Base-by-base conservation (phyloP, 2,329 filamentous ascomycete genomes). In the Apiospora marii region DNA sequence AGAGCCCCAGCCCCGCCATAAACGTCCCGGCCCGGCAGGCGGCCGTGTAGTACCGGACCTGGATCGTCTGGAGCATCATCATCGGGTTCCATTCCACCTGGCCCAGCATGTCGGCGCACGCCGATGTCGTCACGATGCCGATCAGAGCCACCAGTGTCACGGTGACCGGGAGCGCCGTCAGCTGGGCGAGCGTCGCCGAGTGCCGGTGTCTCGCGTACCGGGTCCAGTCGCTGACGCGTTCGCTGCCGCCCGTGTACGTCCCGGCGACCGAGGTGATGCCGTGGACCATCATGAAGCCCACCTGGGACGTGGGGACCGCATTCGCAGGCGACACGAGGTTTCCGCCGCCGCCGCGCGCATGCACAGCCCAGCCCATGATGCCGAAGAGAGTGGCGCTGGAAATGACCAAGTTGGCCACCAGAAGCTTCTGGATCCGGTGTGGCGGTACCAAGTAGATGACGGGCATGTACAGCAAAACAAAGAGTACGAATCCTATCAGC, bases 401-500 rank as follows among this genome's bases (percentile, higher is more conserved):
- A 13, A 72, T 67, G 19, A 69, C 69, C 34, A 73, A 44, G 70
- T 73, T 74, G 19, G 71, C 70, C 34, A 70, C 61, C 10, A 71
- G 53, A 58, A 72, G 71, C 41, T 46, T 72, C 37, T 74, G 72
- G 22, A 74, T 48, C n/a, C 49, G 72, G 34, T 74, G 70, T 24
- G 73, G 73, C 12, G 69, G 72, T 1, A 74, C 68, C 14, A 70
- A 72, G 64, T 73, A 74, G 64, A 74, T 71, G 49, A 73, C 46
- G n/a, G 73, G 73, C 16, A 74, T 58, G 69, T 73, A 74, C 24
- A 74, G 44, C 16, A 73, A 13, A 22, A 72, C 70, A 64, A 74
- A 74, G 5, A 74, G 68, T 12, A 72, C 69, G 67, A 73, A 77
- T 61, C 76, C 77, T 46, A 82, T 64, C 74, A 83, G 75, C 51